A percentile compares a stretch with the other conserved stretches of the same genome.
Conservation (phyloP, 345 rosid species). For the Pugionium dolabratum region DNA sequence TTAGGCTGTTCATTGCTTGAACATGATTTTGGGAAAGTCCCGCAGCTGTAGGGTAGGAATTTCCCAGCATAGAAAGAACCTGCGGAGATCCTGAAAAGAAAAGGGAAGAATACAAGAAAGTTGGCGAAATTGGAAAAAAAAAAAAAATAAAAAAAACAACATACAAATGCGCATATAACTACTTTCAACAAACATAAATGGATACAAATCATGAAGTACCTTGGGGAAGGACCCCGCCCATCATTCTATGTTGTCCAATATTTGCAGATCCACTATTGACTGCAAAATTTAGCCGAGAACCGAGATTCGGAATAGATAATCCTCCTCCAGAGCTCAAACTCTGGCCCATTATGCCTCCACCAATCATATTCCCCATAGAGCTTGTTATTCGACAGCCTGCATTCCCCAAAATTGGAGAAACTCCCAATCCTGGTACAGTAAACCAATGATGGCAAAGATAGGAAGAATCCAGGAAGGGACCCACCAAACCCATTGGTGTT, state of each 20-base stretch:
- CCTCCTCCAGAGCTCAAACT: slow-evolving; percentile 83
- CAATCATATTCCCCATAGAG: slow-evolving; percentile 57
- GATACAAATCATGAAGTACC: slow-evolving; percentile 46
- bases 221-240: slow-evolving; percentile 83
- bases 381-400: slow-evolving; percentile 67
- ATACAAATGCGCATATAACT: slow-evolving; percentile 7
- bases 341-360: slow-evolving; percentile 84
- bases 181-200: slow-evolving; percentile 1
- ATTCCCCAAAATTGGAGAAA: slow-evolving; percentile 81
- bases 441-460: slow-evolving; percentile 52
- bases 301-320: slow-evolving; percentile 66
- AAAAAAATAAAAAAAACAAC: not conserved
- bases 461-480: slow-evolving; percentile 55
- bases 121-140: not conserved
- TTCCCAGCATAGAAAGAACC: slow-evolving; percentile 76
- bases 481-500: slow-evolving; percentile 64
- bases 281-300: slow-evolving; percentile 72
- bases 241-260: slow-evolving; percentile 79
- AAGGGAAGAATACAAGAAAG: slow-evolving; percentile 17
- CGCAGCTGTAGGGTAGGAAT: slow-evolving; percentile 66
- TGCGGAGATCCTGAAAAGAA: slow-evolving; percentile 88
- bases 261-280: slow-evolving; percentile 80
- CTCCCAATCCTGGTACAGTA: slow-evolving; percentile 83
- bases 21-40: slow-evolving; percentile 86
- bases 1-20: slow-evolving; percentile 77